These are phyloP conservation scores for cucumber (Cucumis sativus) DNA, from an alignment of 306 rosid species.

Conservation along the genomic window Cucumber_9930_V3 NC_026658.2:19585001-19585500, in stretches of 20 bases:
- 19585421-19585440: neutral
- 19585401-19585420: neutral
- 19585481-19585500: neutral
- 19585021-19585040: neutral
- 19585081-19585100: neutral
- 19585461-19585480: neutral
- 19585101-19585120: neutral
- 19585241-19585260: neutral
- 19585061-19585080: neutral
- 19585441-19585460: neutral
- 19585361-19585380: neutral
- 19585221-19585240: neutral
- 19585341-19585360: neutral
- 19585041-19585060: neutral
- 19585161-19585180: neutral
- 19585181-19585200: neutral
- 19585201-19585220: neutral
- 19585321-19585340: neutral
- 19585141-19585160: neutral
- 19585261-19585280: conserved; percentile 31
- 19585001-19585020: too few relatives aligned
- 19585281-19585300: conserved; percentile 34
- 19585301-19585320: conserved; percentile 17
- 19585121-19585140: neutral
- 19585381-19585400: neutral